These are phyloP conservation scores for Piromyces sp. DNA, from an alignment of 192 early-diverging fungal genomes.

Conservation along the genomic window DNA sequence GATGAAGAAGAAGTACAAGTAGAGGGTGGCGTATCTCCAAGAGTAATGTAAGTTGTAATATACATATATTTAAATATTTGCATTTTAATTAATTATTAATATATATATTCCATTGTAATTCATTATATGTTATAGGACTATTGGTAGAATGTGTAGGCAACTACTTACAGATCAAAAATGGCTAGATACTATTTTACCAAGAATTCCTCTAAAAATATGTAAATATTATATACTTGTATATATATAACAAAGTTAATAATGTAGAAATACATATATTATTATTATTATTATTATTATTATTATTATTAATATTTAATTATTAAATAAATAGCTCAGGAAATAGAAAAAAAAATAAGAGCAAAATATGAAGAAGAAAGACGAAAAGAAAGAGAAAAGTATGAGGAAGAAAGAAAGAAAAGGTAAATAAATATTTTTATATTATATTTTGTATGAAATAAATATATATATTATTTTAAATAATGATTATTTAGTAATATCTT, in stretches of 20 bases:
- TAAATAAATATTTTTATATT: neutral
- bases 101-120: too few relatives aligned
- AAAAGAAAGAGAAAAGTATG: neutral
- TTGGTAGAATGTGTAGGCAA: slow-evolving; percentile 45
- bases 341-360: slow-evolving; percentile 41
- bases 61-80: too few relatives aligned
- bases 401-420: neutral
- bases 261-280: too few relatives aligned
- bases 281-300: too few relatives aligned
- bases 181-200: slow-evolving; percentile 58
- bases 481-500: too few relatives aligned
- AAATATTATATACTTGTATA: too few relatives aligned
- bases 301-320: neutral
- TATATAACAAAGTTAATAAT: too few relatives aligned
- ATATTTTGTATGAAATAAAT: neutral
- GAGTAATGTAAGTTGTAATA: slow-evolving; percentile 41
- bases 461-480: too few relatives aligned
- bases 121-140: too few relatives aligned
- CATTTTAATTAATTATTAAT: too few relatives aligned
- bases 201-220: slow-evolving; percentile 53
- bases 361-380: slow-evolving; percentile 2
- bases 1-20: slow-evolving; percentile 58
- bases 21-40: slow-evolving; percentile 31
- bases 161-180: slow-evolving; percentile 61
- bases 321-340: slow-evolving; percentile 35